Conservation (phyloP, 257 asterid genomes). For the Gentiana dahurica region DNA sequence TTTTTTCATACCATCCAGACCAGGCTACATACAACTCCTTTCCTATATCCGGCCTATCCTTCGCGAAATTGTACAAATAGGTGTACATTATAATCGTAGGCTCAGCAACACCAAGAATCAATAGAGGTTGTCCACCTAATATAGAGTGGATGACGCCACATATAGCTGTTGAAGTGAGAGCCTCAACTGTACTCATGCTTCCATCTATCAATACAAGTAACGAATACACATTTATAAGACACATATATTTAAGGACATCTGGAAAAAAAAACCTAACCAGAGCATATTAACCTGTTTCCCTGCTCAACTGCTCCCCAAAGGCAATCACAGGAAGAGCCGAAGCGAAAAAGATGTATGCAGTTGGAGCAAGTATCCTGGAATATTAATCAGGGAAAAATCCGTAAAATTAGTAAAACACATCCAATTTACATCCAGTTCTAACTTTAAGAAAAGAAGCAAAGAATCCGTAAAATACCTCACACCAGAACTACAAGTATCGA, state of each 20-base stretch:
- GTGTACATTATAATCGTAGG: slow-evolving; percentile 92
- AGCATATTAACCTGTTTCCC: slow-evolving; percentile 58
- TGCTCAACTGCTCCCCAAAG: slow-evolving; percentile 81
- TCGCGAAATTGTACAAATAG: slow-evolving; percentile 55
- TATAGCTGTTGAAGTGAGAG: slow-evolving; percentile 78
- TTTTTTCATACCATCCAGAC: slow-evolving; percentile 66
- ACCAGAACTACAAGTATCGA: slow-evolving; percentile 45
- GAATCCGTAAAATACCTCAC: slow-evolving; percentile 33
- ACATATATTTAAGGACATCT: background rate
- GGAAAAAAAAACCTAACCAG: background rate
- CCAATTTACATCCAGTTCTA: background rate
- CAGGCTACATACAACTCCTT: slow-evolving; percentile 62
- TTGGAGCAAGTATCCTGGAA: slow-evolving; percentile 81
- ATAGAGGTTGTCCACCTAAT: slow-evolving; percentile 85
- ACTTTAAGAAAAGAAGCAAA: background rate
- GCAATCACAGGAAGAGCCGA: slow-evolving; percentile 94
- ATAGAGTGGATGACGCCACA: slow-evolving; percentile 80
- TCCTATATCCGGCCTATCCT: slow-evolving; percentile 44
- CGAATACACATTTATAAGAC: background rate
- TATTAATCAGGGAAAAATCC: background rate
- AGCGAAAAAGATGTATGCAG: slow-evolving; percentile 83
- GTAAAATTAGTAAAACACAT: background rate
- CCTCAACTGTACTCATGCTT: slow-evolving; percentile 70
- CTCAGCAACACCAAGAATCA: slow-evolving; percentile 92
- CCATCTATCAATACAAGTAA: slow-evolving; percentile 38